Base-by-base conservation (phyloP, 2,329 filamentous ascomycete genomes). In the Colletotrichum spinosum region DNA sequence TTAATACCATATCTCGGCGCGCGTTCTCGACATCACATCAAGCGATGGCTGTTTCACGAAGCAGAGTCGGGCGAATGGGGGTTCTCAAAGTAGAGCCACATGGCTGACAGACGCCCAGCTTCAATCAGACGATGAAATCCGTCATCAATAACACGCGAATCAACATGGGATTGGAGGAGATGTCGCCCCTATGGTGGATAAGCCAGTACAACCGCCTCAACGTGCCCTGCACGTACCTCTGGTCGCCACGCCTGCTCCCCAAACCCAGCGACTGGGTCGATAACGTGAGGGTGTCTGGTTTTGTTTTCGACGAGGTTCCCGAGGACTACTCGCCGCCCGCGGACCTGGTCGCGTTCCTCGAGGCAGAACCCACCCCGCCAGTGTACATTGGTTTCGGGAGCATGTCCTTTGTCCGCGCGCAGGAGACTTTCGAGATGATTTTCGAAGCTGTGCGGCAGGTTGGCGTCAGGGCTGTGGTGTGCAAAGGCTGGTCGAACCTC, bases 211-310 rank as follows among this genome's bases (percentile, higher is more conserved):
- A 80, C 63, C 75, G 81, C 0, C 74, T 84, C 68, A 79, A 80
- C 51, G 80, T 84, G 2, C 81, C 82, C 2, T 81, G 82, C 66
- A 83, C 80, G 0, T 83, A 83, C 58, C 77, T 82, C 71, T 70
- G 75, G 75, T 78, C 76, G 37, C 76, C 76, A 7, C 72, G 74
- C 12, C 77, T 86, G 13, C 83, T 86, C 6, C 81, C 84, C 1
- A 86, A 86, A 68, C 84, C 84, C 6, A 76, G 76, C 17, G 84
- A 86, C 67, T 86, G 84, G 84, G 83, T 82, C 2, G 78, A 79
- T 45, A 82, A 86, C 67, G 83, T 86, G 52, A 79, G 84, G 54
- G 78, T 86, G 38, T 78, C 82, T n/a, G 84, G 84, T 2, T 86
- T 86, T 69, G 83, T 83, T 17, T 86, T 86, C 64, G 76, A 86